These are phyloP conservation scores for Cytospora paraplurivora DNA, from an alignment of 2,329 filamentous ascomycete species.

Conservation along the genomic window DNA sequence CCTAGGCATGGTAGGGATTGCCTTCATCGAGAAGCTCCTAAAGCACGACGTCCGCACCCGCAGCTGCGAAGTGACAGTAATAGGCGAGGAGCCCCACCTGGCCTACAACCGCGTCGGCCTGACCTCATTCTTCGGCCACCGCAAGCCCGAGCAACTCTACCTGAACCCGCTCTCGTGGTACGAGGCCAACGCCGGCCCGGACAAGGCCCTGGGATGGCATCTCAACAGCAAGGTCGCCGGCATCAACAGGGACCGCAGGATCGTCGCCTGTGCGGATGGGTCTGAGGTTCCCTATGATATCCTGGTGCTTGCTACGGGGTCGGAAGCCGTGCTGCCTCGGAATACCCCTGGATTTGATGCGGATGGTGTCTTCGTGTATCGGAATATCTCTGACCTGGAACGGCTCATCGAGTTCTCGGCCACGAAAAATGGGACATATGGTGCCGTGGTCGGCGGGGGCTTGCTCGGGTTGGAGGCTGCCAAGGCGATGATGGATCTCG, in stretches of 20 bases:
- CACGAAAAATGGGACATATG: slow-evolving; percentile 66
- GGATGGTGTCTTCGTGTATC: slow-evolving; percentile 84
- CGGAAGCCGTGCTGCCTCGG: slow-evolving; percentile 72
- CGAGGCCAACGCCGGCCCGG: slow-evolving; percentile 56
- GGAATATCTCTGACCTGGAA: slow-evolving; percentile 80
- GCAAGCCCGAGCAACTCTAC: slow-evolving; percentile 84
- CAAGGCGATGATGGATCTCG: slow-evolving; percentile 87
- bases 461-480: slow-evolving; percentile 85
- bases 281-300: slow-evolving; percentile 74
- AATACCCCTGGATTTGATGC: slow-evolving; percentile 78
- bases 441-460: slow-evolving; percentile 81
- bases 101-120: slow-evolving; percentile 91
- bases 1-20: slow-evolving; percentile 87
- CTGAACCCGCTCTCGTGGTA: slow-evolving; percentile 86
- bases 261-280: slow-evolving; percentile 70
- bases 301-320: slow-evolving; percentile 83
- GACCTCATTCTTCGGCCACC: slow-evolving; percentile 85
- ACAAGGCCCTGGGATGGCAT: slow-evolving; percentile 70
- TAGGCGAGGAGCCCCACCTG: slow-evolving; percentile 84
- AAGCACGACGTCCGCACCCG: slow-evolving; percentile 76
- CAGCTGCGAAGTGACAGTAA: slow-evolving; percentile 80
- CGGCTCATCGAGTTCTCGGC: slow-evolving; percentile 74
- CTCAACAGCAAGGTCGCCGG: slow-evolving; percentile 72
- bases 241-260: slow-evolving; percentile 65
- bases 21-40: slow-evolving; percentile 89